Evolutionary conservation across 106 monocot species (phyloP), one percentile per base, ranked within the genome.

Genomic region (Dactylorhiza incarnata): DNA sequence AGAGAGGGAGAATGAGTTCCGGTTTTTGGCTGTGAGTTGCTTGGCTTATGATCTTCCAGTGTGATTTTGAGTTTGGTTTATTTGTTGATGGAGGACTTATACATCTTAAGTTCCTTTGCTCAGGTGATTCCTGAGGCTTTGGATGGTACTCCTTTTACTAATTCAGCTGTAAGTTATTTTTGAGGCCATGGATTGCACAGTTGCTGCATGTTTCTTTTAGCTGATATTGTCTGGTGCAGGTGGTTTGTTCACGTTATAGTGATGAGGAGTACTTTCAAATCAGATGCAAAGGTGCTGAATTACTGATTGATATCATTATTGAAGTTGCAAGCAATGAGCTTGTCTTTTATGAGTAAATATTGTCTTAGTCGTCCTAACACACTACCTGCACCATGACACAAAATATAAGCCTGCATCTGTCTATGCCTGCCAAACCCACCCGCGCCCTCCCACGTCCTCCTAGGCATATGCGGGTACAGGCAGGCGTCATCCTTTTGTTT

Each of bases 1-100:
- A 12, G 85, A 92, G 78, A 91, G 99, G 78, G 94, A 99, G 79
- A 77, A 89, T 58, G 97, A 99, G 75, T 94, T 99, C 79, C 80
- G 91, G 20, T 99, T 99, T 84, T 70, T 99, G 74, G 86, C 89
- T 82, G 97, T 94, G 73, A 91, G 94, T 84, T 29, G 20, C 15
- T 23, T 76, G 69, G 12, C 26, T 49, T 49, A 54, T 67, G 54
- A 20, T n/a, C 58, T 43, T 62, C 13, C 54, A 5, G 45, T 43
- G 12, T 80, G 25, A 16, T 62, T 76, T 73, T 72, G 75, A 66
- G 22, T 53, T 78, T 79, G 44, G n/a, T 73, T 77, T 49, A 12
- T 74, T 24, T 65, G 25, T 55, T 70, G 22, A 44, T 58, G 72
- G 5, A 50, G 37, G 9, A 58, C 2, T 48, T 20, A 26, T 22